Conservation (phyloP, 139 green algal genomes). For the Ettlia oleoabundans region DNA sequence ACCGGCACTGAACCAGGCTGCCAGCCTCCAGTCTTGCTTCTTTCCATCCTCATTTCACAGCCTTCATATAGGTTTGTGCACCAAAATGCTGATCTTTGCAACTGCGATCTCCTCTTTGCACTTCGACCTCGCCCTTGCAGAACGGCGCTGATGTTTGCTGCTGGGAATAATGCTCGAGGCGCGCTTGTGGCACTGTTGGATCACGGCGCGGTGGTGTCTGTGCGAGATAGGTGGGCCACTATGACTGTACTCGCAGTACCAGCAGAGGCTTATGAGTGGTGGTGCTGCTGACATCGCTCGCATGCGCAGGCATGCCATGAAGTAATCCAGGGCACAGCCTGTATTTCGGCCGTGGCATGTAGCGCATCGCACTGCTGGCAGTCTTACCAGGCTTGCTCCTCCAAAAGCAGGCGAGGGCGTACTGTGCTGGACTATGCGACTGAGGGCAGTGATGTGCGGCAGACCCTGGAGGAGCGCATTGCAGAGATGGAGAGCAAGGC, state of each 20-base stretch:
- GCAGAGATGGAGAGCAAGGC: slow-evolving; percentile 39
- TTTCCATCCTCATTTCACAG: no score
- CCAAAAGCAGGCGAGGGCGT: slow-evolving; percentile 34
- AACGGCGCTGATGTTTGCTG: slow-evolving; percentile 86
- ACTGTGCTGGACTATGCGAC: slow-evolving; percentile 74
- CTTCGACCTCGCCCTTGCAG: no score
- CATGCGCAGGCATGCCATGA: neutral
- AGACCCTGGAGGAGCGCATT: slow-evolving; percentile 46
- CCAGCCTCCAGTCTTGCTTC: no score
- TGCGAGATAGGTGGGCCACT: slow-evolving; percentile 31
- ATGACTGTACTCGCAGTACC: no score
- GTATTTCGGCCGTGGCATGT: neutral
- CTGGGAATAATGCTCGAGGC: slow-evolving; percentile 59
- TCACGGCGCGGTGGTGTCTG: slow-evolving; percentile 37
- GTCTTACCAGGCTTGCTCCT: no score
- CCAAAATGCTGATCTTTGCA: no score
- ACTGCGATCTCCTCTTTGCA: no score
- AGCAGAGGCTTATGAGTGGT: no score
- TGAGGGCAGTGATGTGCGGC: slow-evolving; percentile 43
- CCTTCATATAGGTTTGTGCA: no score
- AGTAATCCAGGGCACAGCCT: neutral
- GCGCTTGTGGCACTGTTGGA: slow-evolving; percentile 53
- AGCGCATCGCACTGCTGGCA: no score
- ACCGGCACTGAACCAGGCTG: no score
- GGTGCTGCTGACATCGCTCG: no score